Conservation (phyloP, 2,329 filamentous ascomycete genomes). For the Blastomyces percursus region DNA sequence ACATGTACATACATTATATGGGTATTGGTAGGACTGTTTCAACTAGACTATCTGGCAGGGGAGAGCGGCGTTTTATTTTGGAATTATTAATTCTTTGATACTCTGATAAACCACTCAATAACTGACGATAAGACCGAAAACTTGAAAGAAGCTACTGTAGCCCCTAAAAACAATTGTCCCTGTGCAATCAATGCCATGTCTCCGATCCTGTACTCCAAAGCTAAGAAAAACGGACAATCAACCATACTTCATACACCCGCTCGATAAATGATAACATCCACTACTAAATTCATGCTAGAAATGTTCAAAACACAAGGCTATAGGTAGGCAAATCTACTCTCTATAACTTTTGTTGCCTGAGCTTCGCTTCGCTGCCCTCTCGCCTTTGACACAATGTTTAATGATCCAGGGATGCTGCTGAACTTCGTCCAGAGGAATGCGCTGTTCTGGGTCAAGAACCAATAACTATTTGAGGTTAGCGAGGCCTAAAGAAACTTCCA, state of each 20-base stretch:
- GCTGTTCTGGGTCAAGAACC: conserved; percentile 85
- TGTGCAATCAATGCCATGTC: background rate
- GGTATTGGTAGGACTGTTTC: background rate
- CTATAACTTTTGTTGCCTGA: conserved; percentile 24
- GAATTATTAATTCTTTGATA: background rate
- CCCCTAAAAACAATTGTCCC: background rate
- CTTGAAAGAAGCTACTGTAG: background rate
- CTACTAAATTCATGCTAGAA: background rate
- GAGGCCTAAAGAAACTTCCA: conserved; percentile 19
- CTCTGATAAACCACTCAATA: background rate
- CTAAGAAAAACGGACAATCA: background rate
- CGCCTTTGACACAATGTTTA: conserved; percentile 68
- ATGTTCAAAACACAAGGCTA: background rate
- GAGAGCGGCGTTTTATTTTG: background rate
- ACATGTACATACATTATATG: too few relatives aligned
- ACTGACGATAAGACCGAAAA: background rate
- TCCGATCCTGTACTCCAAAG: background rate
- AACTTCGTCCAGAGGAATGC: conserved; percentile 80
- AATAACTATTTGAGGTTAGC: conserved; percentile 49
- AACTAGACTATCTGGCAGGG: background rate
- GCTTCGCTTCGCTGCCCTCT: conserved; percentile 34
- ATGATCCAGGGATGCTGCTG: conserved; percentile 91
- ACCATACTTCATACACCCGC: background rate
- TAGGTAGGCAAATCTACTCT: background rate
- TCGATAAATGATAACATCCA: background rate